Percentiles rank a stretch among this genome's conserved stretches.
Evolutionary conservation across 495 filamentous ascomycete species (phyloP).

Genomic region (Podospora fimiseda): DNA sequence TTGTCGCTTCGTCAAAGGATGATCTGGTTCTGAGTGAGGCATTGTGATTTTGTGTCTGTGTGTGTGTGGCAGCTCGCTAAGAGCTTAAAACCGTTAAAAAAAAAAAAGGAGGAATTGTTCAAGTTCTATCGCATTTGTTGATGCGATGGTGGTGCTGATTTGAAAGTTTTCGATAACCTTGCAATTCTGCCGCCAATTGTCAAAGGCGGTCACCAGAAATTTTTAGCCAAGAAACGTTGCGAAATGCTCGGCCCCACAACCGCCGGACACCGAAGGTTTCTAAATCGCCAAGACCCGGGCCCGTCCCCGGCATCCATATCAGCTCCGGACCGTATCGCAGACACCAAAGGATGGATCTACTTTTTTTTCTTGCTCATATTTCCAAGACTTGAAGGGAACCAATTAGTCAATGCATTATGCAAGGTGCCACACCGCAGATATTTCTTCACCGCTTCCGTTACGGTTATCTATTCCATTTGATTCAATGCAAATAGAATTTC

Average conservation of each 20-base stretch:
- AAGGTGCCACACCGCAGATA: too few species aligned
- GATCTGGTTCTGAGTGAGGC: slow-evolving; percentile 46
- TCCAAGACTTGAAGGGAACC: too few species aligned
- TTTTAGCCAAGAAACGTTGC: slow-evolving; percentile 19
- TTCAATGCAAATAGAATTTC: not conserved
- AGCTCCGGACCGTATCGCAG: slow-evolving; percentile 10
- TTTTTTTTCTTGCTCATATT: too few species aligned
- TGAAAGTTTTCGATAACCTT: not conserved
- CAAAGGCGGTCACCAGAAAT: slow-evolving; percentile 18
- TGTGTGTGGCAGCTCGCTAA: slow-evolving; percentile 10
- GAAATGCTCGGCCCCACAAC: slow-evolving; percentile 5
- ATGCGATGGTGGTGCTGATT: too few species aligned
- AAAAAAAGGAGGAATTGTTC: slow-evolving; percentile 2
- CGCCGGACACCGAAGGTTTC: not conserved
- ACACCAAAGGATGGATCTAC: not conserved
- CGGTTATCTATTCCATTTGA: too few species aligned
- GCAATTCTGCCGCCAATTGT: not conserved
- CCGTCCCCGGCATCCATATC: not conserved
- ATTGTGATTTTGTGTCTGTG: too few species aligned
- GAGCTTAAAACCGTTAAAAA: slow-evolving; percentile 6
- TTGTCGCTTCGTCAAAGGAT: slow-evolving; percentile 60
- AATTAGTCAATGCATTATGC: too few species aligned
- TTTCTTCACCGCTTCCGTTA: too few species aligned
- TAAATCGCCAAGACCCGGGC: not conserved
- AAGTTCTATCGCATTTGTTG: not conserved